A percentile compares a stretch with the other conserved stretches of the same genome.
phyloP scores from a whole-genome alignment of 768 basidiomycete species.

The Flagelloscypha sp. region DNA sequence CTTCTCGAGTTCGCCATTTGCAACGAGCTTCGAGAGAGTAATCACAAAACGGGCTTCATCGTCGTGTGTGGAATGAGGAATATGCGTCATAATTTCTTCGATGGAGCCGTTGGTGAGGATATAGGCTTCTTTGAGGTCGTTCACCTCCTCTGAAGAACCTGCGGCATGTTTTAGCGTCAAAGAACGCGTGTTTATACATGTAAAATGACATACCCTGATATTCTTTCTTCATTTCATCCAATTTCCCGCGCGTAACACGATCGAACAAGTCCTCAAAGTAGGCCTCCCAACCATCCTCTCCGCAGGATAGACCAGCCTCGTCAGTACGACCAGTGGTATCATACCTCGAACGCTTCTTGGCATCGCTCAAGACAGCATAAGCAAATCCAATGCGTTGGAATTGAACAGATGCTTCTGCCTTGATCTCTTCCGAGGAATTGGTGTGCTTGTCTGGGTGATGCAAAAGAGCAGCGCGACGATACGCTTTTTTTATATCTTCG shows the following conservation, averaged over 20 bases:
- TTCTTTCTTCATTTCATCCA: conserved; percentile 89
- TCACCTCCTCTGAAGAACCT: conserved; percentile 83
- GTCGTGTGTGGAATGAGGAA: conserved; percentile 76
- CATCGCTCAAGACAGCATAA: conserved; percentile 81
- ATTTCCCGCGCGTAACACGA: conserved; percentile 71
- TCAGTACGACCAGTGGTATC: conserved; percentile 82
- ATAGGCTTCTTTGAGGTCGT: conserved; percentile 75
- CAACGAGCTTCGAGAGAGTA: conserved; percentile 59
- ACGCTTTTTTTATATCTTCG: conserved; percentile 76
- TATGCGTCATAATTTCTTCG: conserved; percentile 71
- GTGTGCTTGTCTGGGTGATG: conserved; percentile 91
- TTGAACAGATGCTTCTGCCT: conserved; percentile 60
- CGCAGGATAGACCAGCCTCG: conserved; percentile 63
- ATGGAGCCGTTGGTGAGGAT: conserved; percentile 63
- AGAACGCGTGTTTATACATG: background rate
- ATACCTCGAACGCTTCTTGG: conserved; percentile 65
- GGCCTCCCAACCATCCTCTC: conserved; percentile 87
- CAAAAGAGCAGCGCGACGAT: conserved; percentile 72
- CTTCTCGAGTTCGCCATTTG: conserved; percentile 45
- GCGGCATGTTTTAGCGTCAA: conserved; percentile 1
- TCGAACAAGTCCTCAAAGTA: conserved; percentile 92
- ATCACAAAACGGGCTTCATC: conserved; percentile 83
- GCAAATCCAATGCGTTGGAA: conserved; percentile 95
- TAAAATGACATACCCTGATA: conserved; percentile 67
- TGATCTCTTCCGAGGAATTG: conserved; percentile 46